These are phyloP conservation scores for Chondrostereum purpureum DNA, from an alignment of 1,284 basidiomycete species.

Conservation along the genomic window DNA sequence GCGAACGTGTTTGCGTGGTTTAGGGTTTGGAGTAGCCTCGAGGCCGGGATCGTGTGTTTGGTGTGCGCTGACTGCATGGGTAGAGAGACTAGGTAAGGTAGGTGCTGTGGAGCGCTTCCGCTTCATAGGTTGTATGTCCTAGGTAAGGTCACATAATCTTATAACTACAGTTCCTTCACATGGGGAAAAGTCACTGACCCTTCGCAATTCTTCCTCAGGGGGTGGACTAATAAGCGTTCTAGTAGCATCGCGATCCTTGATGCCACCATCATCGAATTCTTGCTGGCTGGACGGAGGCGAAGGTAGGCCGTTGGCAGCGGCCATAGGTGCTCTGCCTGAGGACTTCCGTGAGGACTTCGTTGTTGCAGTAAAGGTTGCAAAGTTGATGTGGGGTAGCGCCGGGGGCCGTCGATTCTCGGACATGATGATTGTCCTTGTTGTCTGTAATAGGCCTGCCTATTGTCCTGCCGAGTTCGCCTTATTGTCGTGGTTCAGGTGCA, in stretches of 20 bases:
- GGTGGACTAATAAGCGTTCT: conserved; percentile 38
- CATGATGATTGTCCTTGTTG: too few relatives aligned
- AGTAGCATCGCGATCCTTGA: conserved; percentile 14
- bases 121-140: conserved; percentile 13
- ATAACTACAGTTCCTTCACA: too few relatives aligned
- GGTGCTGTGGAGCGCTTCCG: conserved; percentile 15
- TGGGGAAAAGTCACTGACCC: conserved; percentile 7
- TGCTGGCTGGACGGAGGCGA: conserved; percentile 12
- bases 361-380: too few relatives aligned
- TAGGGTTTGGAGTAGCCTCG: conserved; percentile 51
- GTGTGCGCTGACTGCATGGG: conserved; percentile 12
- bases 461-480: too few relatives aligned
- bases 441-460: too few relatives aligned
- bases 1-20: conserved; percentile 44
- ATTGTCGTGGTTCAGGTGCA: too few relatives aligned
- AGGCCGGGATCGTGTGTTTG: conserved; percentile 15
- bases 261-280: conserved; percentile 1
- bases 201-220: conserved; percentile 31
- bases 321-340: background rate
- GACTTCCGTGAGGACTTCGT: background rate
- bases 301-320: conserved; percentile 8
- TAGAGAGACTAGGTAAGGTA: conserved; percentile 4
- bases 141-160: conserved; percentile 1
- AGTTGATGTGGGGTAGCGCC: background rate
- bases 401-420: background rate